A percentile compares a stretch with the other conserved stretches of the same genome.
Conservation (phyloP, 176 grass and related monocot genomes). For the Oryza coarctata region DNA sequence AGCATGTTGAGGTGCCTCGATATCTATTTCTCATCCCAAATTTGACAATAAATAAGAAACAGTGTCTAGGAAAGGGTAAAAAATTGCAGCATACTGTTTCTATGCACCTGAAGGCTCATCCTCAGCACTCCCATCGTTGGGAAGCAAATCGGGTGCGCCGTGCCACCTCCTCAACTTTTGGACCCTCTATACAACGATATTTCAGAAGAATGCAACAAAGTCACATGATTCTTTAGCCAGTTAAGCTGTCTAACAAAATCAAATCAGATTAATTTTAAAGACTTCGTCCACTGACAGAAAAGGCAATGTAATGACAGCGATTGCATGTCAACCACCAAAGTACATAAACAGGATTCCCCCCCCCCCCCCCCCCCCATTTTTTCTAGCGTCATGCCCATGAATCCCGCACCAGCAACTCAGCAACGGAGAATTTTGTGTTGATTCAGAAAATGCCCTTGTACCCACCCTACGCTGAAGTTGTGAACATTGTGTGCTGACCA, state of each 20-base stretch:
- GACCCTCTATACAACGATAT: constrained; percentile 57
- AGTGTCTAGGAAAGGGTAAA: neutral
- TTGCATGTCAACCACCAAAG: neutral
- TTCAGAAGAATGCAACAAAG: neutral
- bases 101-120: constrained; percentile 69
- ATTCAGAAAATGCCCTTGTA: neutral
- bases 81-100: neutral
- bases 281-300: neutral
- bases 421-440: neutral
- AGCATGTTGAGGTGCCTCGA: constrained; percentile 62
- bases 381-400: neutral
- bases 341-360: too few species aligned
- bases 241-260: neutral
- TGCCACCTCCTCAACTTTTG: constrained; percentile 98
- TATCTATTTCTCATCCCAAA: constrained; percentile 48
- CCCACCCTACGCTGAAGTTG: neutral
- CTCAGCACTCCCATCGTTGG: constrained; percentile 64
- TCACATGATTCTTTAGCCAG: neutral
- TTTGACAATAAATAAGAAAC: constrained; percentile 39
- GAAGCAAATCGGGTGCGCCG: constrained; percentile 74
- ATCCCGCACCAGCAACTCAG: neutral
- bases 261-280: neutral
- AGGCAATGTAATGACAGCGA: neutral
- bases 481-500: neutral
- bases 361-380: too few species aligned